These are phyloP conservation scores for Verticillium albo-atrum DNA, from an alignment of 2,329 filamentous ascomycete genomes.

Conservation along the genomic window DNA sequence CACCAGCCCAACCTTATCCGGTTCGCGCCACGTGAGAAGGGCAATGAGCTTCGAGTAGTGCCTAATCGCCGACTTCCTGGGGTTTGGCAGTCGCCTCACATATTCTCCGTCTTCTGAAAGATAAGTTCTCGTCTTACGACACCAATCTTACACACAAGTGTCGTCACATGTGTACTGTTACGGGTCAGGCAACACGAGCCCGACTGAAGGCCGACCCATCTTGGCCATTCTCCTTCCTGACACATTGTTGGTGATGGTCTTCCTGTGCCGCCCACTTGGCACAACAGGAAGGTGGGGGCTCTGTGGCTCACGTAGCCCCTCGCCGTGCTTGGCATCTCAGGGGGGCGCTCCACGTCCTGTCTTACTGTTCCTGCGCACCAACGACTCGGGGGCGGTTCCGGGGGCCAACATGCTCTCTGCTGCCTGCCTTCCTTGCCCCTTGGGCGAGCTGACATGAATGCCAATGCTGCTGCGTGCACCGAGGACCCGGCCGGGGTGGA, in stretches of 20 bases:
- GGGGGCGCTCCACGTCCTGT: neutral
- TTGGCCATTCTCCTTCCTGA: neutral
- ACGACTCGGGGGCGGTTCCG: neutral
- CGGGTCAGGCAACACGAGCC: neutral
- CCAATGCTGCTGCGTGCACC: neutral
- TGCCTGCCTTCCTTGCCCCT: neutral
- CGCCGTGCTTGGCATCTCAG: neutral
- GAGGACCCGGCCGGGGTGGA: neutral
- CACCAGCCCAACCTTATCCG: neutral
- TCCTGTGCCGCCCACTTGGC: neutral
- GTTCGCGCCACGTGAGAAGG: neutral
- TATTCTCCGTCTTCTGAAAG: neutral
- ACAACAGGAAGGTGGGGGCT: neutral
- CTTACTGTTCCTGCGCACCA: neutral
- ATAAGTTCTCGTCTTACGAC: neutral
- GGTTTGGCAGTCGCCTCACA: too few relatives aligned
- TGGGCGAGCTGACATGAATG: neutral
- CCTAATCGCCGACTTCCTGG: too few relatives aligned
- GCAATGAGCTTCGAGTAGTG: too few relatives aligned
- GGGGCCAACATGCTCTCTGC: neutral
- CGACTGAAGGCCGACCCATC: neutral
- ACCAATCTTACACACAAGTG: neutral
- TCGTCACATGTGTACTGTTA: neutral
- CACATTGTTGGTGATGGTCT: neutral
- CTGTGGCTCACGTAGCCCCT: neutral